These are phyloP conservation scores for Musa acuminata DNA, from an alignment of 176 grass and related monocot species.

Conservation along the genomic window DNA sequence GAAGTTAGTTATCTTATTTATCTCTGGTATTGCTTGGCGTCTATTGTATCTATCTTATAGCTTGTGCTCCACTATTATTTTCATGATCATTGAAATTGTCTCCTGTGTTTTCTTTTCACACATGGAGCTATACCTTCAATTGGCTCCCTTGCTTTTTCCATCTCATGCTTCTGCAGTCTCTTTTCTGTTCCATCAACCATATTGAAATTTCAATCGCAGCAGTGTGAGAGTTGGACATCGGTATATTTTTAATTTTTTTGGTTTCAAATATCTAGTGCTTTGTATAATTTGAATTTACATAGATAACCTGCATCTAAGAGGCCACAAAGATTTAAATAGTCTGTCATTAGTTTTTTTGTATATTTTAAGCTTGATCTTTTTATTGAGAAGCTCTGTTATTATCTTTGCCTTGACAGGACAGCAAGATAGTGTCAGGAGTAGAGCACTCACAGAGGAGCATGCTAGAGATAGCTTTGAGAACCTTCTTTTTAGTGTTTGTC, in stretches of 20 bases:
- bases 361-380: background rate
- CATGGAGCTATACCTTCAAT: background rate
- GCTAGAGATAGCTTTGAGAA: constrained; percentile 98
- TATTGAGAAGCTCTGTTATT: background rate
- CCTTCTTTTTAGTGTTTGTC: constrained; percentile 83
- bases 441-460: constrained; percentile 86
- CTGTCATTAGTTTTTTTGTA: background rate
- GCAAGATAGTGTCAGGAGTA: constrained; percentile 57
- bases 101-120: background rate
- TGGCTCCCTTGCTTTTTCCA: background rate
- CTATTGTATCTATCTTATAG: background rate
- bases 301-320: background rate
- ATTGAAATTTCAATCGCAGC: background rate
- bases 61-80: background rate
- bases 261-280: background rate
- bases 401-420: constrained; percentile 38
- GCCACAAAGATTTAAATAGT: background rate
- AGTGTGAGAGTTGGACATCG: background rate
- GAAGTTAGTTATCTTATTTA: background rate
- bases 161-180: background rate
- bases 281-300: background rate
- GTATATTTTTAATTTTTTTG: background rate
- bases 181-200: background rate
- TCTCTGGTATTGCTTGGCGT: background rate
- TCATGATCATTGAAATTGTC: background rate